A percentile compares a stretch with the other conserved stretches of the same genome.
Evolutionary conservation across 1,284 basidiomycete species (phyloP).

Genomic region (Cutaneotrichosporon mucoides): DNA sequence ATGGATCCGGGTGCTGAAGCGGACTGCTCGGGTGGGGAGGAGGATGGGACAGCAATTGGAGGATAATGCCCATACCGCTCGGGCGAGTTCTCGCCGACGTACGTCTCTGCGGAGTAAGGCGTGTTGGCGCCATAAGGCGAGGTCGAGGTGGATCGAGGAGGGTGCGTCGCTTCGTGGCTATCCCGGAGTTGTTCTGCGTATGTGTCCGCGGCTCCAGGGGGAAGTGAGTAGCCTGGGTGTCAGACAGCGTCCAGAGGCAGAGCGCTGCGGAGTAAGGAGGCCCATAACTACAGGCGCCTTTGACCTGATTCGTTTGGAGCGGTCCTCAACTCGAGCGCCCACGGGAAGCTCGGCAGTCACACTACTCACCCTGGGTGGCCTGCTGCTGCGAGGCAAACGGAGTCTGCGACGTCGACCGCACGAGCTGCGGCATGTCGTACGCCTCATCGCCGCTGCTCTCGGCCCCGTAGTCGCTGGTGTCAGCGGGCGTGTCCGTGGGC

Average conservation of each 20-base stretch:
- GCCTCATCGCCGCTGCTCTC: constrained; percentile 22
- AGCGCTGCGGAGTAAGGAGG: too few species aligned
- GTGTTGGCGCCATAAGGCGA: background rate
- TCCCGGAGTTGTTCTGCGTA: too few species aligned
- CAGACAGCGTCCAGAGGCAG: background rate
- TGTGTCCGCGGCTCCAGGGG: background rate
- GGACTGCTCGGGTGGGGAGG: too few species aligned
- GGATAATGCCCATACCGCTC: too few species aligned
- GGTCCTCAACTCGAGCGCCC: too few species aligned
- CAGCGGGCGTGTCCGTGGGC: too few species aligned
- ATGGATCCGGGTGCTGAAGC: too few species aligned
- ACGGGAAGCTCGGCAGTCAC: background rate
- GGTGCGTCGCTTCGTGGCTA: background rate
- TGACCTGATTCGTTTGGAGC: too few species aligned
- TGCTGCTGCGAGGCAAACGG: background rate
- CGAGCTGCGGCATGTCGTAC: constrained; percentile 8
- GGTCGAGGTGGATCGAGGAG: background rate
- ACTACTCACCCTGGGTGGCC: background rate
- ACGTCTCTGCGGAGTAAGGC: too few species aligned
- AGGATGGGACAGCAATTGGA: too few species aligned
- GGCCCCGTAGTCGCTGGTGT: background rate
- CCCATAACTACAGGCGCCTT: too few species aligned
- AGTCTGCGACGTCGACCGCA: background rate
- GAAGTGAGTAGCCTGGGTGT: constrained; percentile 3
- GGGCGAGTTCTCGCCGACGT: too few species aligned